Base-by-base conservation (phyloP, 2,329 filamentous ascomycete genomes). In the Botryosphaeria agaves region DNA sequence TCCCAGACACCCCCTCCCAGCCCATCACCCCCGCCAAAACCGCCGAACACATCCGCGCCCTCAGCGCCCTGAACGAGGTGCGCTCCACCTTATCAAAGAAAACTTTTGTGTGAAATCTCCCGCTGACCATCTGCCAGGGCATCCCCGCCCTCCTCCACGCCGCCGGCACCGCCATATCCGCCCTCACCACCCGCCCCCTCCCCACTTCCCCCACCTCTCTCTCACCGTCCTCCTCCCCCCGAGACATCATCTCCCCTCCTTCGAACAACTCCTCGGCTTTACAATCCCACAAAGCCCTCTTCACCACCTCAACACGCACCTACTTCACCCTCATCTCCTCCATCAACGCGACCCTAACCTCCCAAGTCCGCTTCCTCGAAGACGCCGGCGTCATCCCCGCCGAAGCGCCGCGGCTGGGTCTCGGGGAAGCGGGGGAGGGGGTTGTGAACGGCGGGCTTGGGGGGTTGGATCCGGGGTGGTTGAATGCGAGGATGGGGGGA, bases 401-500 rank as follows among this genome's bases (percentile, higher is more conserved):
- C 3, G 55, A 64, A 15, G 47, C 50, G 15, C 41, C 46, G 41
- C 49, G 3, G 16, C 12, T 20, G n/a, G 12, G 18, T n/a, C 9
- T 9, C 28, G 25, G 26, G 23, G 36, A 26, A 14, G 24, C 30
- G 35, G 30, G 41, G 24, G 37, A 36, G 9, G 29, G 35, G 5
- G 45, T 53, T 7, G 58, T 48, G 31, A 63, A 63, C 39, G 57
- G 55, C 8, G 61, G 61, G 5, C 40, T 64, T 26, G 61, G 61
- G 5, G 49, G 55, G 57, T 61, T 94, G 31, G 85, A 94, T 47
- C 76, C 91, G 9, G 85, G 85, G 18, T 87, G 80, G 71, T 55
- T 95, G 43, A 95, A 94, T 48, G 85, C 81, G 44, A 69, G 82
- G 34, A 82, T 80, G 36, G 77, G 80, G 38, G 76, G 76, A 38